phyloP scores from a whole-genome alignment of 2,329 filamentous ascomycete genomes.

The Cercospora janseana region DNA sequence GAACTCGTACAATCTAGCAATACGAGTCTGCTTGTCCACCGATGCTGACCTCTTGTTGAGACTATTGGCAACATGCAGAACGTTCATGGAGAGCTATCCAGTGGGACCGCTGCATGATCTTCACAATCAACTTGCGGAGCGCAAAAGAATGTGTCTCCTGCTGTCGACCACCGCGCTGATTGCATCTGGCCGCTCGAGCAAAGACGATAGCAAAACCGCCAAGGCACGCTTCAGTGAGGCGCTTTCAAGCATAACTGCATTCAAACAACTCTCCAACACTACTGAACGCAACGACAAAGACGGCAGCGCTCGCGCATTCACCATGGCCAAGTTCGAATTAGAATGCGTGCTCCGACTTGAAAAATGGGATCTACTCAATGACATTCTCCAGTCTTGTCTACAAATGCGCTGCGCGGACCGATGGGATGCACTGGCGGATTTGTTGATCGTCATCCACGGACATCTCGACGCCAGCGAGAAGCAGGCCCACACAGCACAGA shows the following conservation, averaged over 20 bases:
- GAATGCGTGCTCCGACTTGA: constrained; percentile 68
- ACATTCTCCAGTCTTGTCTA: constrained; percentile 54
- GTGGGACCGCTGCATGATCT: constrained; percentile 19
- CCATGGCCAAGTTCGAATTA: constrained; percentile 73
- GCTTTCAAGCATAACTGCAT: constrained; percentile 60
- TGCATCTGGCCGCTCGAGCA: constrained; percentile 50
- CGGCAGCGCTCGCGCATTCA: constrained; percentile 49
- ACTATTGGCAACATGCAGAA: constrained; percentile 51
- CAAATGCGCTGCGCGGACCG: constrained; percentile 33
- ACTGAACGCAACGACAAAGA: constrained; percentile 23
- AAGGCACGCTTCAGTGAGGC: constrained; percentile 62
- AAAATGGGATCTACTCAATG: constrained; percentile 64
- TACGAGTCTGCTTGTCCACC: constrained; percentile 62
- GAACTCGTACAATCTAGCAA: constrained; percentile 74
- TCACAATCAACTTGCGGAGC: constrained; percentile 42
- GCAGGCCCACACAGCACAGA: constrained; percentile 13
- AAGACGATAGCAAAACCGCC: constrained; percentile 46
- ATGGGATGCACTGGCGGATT: constrained; percentile 49
- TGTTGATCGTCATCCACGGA: constrained; percentile 47
- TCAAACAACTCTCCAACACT: constrained; percentile 44
- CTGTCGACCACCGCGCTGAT: constrained; percentile 52
- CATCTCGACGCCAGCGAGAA: constrained; percentile 23
- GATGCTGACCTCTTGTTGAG: constrained; percentile 54
- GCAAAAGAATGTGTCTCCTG: constrained; percentile 69
- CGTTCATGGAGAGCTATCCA: constrained; percentile 31